Evolutionary conservation across 2,329 filamentous ascomycete genomes (phyloP).

Genomic region (Phaeoacremonium minimum): DNA sequence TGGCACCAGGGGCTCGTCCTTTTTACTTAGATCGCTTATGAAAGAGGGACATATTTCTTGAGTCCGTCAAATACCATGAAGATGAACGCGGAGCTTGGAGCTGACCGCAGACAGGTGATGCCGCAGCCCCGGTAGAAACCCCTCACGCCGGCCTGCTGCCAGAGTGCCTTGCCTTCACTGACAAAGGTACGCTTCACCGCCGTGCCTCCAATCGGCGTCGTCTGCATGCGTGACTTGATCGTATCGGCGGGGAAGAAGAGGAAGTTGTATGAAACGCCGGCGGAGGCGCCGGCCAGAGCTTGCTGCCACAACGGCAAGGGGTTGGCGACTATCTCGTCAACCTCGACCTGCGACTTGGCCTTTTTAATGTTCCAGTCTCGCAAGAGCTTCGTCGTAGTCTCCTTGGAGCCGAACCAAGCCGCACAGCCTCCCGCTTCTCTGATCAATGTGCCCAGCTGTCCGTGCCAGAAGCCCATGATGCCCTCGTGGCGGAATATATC

Average conservation of each 20-base stretch:
- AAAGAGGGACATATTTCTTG: constrained; percentile 61
- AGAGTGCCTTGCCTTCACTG: constrained; percentile 68
- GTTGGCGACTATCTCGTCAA: constrained; percentile 35
- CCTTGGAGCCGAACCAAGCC: constrained; percentile 92
- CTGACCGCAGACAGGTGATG: constrained; percentile 82
- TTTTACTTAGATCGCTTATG: constrained; percentile 20
- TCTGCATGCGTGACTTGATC: constrained; percentile 96
- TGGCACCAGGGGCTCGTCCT: no score
- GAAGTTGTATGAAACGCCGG: constrained; percentile 94
- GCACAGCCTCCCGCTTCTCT: constrained; percentile 90
- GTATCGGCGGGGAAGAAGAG: constrained; percentile 96
- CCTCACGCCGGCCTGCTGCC: constrained; percentile 74
- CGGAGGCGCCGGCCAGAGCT: constrained; percentile 78
- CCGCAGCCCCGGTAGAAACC: constrained; percentile 93
- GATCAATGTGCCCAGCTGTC: constrained; percentile 88
- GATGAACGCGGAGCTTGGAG: constrained; percentile 96
- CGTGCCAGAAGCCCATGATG: constrained; percentile 86
- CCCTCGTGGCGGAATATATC: constrained; percentile 82
- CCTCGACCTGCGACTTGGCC: constrained; percentile 32
- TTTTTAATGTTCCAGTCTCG: constrained; percentile 48
- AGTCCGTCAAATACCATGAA: constrained; percentile 92
- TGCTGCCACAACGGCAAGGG: constrained; percentile 80
- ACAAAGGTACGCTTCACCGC: constrained; percentile 63
- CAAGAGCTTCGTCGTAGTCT: constrained; percentile 71
- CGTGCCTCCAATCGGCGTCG: constrained; percentile 61